phyloP scores from a whole-genome alignment of 805 yeast genomes.

The Blastobotrys mokoenaii region DNA sequence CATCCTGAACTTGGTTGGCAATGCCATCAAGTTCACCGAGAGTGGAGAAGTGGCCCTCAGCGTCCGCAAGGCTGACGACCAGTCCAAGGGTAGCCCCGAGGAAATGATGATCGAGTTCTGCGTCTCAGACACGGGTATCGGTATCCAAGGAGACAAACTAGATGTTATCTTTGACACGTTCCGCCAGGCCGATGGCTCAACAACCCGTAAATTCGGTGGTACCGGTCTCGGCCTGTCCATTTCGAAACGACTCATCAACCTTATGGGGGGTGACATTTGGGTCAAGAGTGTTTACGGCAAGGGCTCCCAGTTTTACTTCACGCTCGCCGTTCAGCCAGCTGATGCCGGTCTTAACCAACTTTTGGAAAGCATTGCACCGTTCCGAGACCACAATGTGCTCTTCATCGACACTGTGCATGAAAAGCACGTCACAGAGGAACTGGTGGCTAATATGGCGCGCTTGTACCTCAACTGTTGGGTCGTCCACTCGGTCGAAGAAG shows the following conservation, averaged over 20 bases:
- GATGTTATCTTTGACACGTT: conserved; percentile 83
- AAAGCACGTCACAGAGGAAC: conserved; percentile 40
- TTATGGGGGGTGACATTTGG: conserved; percentile 95
- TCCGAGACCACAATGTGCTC: conserved; percentile 59
- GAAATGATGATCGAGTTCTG: conserved; percentile 66
- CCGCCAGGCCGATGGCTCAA: conserved; percentile 91
- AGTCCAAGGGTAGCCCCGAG: conserved; percentile 30
- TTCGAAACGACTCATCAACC: conserved; percentile 76
- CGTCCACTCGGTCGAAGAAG: conserved; percentile 48
- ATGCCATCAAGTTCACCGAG: conserved; percentile 82
- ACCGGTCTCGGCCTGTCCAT: conserved; percentile 85
- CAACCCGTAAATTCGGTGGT: conserved; percentile 88
- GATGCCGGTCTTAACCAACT: conserved; percentile 51
- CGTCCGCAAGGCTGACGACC: conserved; percentile 47
- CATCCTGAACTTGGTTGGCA: conserved; percentile 77
- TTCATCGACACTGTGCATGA: conserved; percentile 62
- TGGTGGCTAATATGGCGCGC: conserved; percentile 42
- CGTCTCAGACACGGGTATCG: conserved; percentile 86
- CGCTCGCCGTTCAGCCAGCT: conserved; percentile 72
- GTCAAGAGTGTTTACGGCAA: conserved; percentile 71
- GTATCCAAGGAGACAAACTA: conserved; percentile 75
- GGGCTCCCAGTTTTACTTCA: conserved; percentile 79
- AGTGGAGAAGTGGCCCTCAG: conserved; percentile 73
- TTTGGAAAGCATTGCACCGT: conserved; percentile 62
- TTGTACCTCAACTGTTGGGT: conserved; percentile 57